Evolutionary conservation across 2,329 filamentous ascomycete species (phyloP), one percentile per base, ranked within the genome.

Genomic region (Coleophoma cylindrospora): DNA sequence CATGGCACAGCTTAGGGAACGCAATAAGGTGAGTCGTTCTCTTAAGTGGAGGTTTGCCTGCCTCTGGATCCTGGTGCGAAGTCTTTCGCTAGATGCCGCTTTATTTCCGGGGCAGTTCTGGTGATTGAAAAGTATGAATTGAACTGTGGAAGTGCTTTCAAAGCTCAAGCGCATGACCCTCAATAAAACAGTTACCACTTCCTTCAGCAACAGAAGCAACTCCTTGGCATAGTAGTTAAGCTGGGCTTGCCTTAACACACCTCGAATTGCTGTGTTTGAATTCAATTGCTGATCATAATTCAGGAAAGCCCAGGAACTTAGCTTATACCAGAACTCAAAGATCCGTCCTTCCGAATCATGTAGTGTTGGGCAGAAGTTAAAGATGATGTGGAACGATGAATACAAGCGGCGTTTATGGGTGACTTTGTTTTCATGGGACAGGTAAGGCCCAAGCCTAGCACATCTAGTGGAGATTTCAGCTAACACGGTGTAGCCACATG

Each of bases 381-480:
- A 40, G 3, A 13, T 21, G 17, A 15, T 40, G 7, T 40, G 41
- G 43, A 40, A 40, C 15, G 34, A 45, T 40, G 48, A 50, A 50
- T 50, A 46, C 40, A 46, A 40, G n/a, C 37, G 40, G 8, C 43
- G 48, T 33, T 19, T 50, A 15, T 50, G 48, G 48, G 21, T 50
- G 12, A 33, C 34, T 19, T 27, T 50, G 11, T 50, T 46, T 22
- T 17, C 32, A 13, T 50, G 43, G 41, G 48, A 50, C 15, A 46
- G 41, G 48, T 50, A 40, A 21, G 43, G 8, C 14, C n/a, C 17
- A 14, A 8, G 40, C 12, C 17, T 27, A 14, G 27, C 7, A n/a
- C n/a, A 17, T 22, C 3, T 41, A 12, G 40, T 40, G 11, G 3
- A 9, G 13, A n/a, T 4, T 22, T 8, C 12, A 40, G 3, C 17